These are phyloP conservation scores for Crithidia fasciculata DNA, from an alignment of 208 protist species.

Conservation along the genomic window DNA sequence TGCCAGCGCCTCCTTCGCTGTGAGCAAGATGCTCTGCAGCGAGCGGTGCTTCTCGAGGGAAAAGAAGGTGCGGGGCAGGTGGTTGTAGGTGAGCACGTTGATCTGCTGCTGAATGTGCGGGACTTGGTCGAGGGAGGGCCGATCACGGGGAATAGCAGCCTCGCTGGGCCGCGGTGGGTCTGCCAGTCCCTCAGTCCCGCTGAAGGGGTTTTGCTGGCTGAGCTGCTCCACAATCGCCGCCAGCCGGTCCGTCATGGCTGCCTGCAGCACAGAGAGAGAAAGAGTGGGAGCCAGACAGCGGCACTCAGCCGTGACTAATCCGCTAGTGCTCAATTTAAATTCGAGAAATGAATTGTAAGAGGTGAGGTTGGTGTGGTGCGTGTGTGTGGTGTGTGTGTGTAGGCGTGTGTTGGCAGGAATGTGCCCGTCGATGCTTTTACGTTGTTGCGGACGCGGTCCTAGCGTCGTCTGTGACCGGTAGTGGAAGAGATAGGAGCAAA, in stretches of 20 bases:
- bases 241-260: conserved; percentile 24
- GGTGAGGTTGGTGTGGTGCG: no score
- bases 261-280: conserved; percentile 6
- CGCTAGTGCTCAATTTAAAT: no score
- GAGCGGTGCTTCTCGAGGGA: conserved; percentile 89
- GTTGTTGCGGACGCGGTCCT: no score
- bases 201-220: conserved; percentile 72
- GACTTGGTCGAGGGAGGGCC: conserved; percentile 61
- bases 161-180: conserved; percentile 78
- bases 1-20: conserved; percentile 77
- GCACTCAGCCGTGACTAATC: no score
- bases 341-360: no score
- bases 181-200: conserved; percentile 46
- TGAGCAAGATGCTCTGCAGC: conserved; percentile 82
- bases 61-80: conserved; percentile 91
- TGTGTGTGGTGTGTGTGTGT: no score
- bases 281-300: neutral
- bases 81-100: conserved; percentile 87
- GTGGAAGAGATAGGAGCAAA: no score
- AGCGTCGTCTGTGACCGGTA: no score
- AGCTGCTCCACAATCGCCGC: conserved; percentile 66
- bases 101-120: conserved; percentile 76
- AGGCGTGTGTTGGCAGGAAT: no score
- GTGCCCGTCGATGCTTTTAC: no score
- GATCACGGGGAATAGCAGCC: conserved; percentile 53